These are phyloP conservation scores for Fusarium sp. DNA, from an alignment of 2,329 filamentous ascomycete genomes.

Conservation along the genomic window DNA sequence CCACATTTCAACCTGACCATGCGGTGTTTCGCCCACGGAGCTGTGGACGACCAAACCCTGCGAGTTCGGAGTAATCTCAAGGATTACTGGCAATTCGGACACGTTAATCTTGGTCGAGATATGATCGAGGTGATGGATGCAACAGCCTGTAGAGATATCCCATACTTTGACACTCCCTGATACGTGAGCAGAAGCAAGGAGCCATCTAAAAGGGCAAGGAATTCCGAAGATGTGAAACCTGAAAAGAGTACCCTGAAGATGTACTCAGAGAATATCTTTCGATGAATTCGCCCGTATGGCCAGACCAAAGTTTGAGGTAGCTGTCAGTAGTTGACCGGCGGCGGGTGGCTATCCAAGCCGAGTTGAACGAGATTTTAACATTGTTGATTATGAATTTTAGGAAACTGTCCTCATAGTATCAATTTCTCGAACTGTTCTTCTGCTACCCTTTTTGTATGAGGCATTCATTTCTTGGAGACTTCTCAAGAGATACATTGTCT, in stretches of 20 bases:
- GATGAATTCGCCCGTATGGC: not conserved
- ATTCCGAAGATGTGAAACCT: not conserved
- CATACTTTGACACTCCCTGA: not conserved
- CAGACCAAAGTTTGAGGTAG: not conserved
- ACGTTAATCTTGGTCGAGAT: too few relatives aligned
- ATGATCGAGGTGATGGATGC: not conserved
- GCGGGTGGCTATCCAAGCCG: not conserved
- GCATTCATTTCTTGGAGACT: too few relatives aligned
- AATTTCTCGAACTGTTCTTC: slow-evolving; percentile 29
- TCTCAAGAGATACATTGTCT: too few relatives aligned
- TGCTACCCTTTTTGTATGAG: not conserved
- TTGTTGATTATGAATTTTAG: too few relatives aligned
- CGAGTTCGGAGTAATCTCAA: not conserved
- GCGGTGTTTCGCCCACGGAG: too few relatives aligned
- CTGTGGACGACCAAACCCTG: not conserved
- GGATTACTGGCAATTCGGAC: not conserved
- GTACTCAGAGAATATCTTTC: not conserved
- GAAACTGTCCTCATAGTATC: not conserved
- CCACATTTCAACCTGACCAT: too few relatives aligned
- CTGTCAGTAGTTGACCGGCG: not conserved
- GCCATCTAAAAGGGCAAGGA: not conserved
- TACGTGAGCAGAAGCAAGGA: not conserved
- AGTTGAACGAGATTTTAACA: not conserved
- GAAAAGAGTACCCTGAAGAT: not conserved
- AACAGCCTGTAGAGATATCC: not conserved